Base-by-base conservation (phyloP, 139 green algal species). In the Micractinium sp. region DNA sequence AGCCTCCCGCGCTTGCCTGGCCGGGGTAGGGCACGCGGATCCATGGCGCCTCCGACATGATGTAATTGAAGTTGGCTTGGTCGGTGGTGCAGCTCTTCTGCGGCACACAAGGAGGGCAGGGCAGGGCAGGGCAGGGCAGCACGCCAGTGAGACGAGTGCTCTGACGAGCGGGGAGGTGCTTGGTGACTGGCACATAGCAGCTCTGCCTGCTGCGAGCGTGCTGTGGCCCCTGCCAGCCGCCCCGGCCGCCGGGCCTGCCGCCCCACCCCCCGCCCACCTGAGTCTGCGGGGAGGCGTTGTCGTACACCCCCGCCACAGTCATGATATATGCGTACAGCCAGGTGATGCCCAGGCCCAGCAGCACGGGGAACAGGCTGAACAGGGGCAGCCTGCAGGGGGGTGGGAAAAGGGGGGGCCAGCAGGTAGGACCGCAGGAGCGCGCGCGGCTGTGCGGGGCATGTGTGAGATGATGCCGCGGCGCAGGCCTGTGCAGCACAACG, bases 21-120 rank as follows among this genome's bases (percentile, higher is more conserved):
- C 91, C 89, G 1, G 93, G 92, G 89, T 95, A 94, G 0, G 93
- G 93, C 47, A 93, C 90, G 19, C 91, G 85, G 84, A 96, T 86
- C 94, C 94, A 96, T n/a, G 93, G 91, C 4, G 93, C 91, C 18
- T 69, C 63, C 29, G 87, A 92, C 2, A 88, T 39, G 84, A 83
- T 82, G 87, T 86, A 75, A 76, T 60, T 41, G 25, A 88, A 88
- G 76, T 91, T 83, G 66, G 39, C 22, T 18, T 87, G 83, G 19
- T 35, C 33, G 15, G 83, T 87, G 66, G 83, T 87, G 83, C 83
- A 87, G 7, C 38, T 20, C 29, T 79, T 80, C 83, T 87, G 83
- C 67, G 20, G 61, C 60, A 33, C 27, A 31, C 31, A 36, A 41
- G 27, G 31, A n/a, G n/a, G n/a, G n/a, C n/a, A n/a, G n/a, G n/a